Evolutionary conservation across 1,284 basidiomycete genomes (phyloP).

Genomic region (Volvariella volvacea): DNA sequence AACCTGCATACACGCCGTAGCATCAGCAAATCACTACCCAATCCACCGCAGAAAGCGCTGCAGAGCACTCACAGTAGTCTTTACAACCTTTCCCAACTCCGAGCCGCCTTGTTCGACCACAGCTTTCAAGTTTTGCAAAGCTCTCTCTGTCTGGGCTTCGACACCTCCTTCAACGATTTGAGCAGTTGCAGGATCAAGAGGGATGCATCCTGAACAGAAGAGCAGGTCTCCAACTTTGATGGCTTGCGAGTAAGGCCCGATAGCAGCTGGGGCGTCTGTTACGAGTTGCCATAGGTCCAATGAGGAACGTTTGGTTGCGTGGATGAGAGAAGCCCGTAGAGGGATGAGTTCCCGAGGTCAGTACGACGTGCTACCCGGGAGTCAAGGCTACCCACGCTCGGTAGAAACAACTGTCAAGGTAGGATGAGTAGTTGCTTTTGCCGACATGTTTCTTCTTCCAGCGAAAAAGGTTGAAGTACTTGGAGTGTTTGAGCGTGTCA

Average conservation of each 20-base stretch:
- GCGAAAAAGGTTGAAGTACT: slow-evolving; percentile 11
- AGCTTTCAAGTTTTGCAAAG: slow-evolving; percentile 80
- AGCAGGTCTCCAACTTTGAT: slow-evolving; percentile 82
- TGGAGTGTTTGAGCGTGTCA: slow-evolving; percentile 6
- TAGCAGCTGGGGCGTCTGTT: slow-evolving; percentile 77
- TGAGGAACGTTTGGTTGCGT: not conserved
- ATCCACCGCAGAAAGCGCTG: not conserved
- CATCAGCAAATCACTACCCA: not conserved
- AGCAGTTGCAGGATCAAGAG: slow-evolving; percentile 73
- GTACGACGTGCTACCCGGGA: not conserved
- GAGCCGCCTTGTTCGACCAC: slow-evolving; percentile 83
- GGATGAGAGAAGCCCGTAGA: not conserved
- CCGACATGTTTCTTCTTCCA: slow-evolving; percentile 27
- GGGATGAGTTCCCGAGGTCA: not conserved
- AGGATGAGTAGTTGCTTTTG: slow-evolving; percentile 37
- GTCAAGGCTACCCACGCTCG: slow-evolving; percentile 24
- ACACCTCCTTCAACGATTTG: slow-evolving; percentile 77
- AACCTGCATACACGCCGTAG: slow-evolving; percentile 40
- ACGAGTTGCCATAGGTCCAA: not conserved
- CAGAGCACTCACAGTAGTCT: slow-evolving; percentile 64
- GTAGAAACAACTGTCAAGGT: slow-evolving; percentile 51
- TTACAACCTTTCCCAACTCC: slow-evolving; percentile 71
- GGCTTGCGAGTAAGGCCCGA: slow-evolving; percentile 90
- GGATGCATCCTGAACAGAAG: slow-evolving; percentile 89
- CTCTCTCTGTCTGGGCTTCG: slow-evolving; percentile 80